Base-by-base conservation (phyloP, 352 stramenopile species). In the Pythium vanterpoolii region DNA sequence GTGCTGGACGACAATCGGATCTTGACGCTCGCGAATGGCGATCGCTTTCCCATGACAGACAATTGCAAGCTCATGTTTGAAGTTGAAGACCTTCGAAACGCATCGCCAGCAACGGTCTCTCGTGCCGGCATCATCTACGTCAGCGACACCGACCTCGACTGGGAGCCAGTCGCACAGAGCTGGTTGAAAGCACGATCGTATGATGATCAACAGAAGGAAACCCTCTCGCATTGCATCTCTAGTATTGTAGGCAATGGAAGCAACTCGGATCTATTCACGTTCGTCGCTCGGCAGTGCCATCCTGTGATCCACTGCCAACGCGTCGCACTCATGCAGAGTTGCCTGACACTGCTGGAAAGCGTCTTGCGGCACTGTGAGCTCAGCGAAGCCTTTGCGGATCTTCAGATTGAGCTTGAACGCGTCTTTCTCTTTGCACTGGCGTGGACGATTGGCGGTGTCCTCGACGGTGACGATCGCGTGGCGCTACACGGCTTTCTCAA, bases 61-160 rank as follows among this genome's bases (percentile, higher is more conserved):
- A 73, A 83, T 8, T 98, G 98, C 92, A 86, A 81, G n/a, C 98
- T 98, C 87, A 97, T 98, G 66, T 98, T 98, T 60, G 93, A 98
- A 65, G 94, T 91, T 0, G 94, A 97, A 62, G 91, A 98, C 49
- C 73, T 98, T 0, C 83, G 92, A 54, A 83, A 92, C 34, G 87
- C 87, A 1, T 94, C 81, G 0, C 86, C 85, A 6, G 93, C 93
- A 14, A 98, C 93, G 0, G 92, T 98, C 27, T 97, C 88, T 30
- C 83, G 93, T 21, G 93, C 95, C 24, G 93, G 93, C 0, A 98
- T 98, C 86, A 86, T 98, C 31, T 98, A 97, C 57, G 63, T 98
- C 5, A 93, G 98, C 59, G 83, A 88, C 0, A 93, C 96, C 60
- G 89, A 96, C 31, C 62, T 96, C 0, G 81, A 89, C 36, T 93